Evolutionary conservation across 768 basidiomycete genomes (phyloP), one percentile per base, ranked within the genome.

Genomic region (Phylloporus sp.): DNA sequence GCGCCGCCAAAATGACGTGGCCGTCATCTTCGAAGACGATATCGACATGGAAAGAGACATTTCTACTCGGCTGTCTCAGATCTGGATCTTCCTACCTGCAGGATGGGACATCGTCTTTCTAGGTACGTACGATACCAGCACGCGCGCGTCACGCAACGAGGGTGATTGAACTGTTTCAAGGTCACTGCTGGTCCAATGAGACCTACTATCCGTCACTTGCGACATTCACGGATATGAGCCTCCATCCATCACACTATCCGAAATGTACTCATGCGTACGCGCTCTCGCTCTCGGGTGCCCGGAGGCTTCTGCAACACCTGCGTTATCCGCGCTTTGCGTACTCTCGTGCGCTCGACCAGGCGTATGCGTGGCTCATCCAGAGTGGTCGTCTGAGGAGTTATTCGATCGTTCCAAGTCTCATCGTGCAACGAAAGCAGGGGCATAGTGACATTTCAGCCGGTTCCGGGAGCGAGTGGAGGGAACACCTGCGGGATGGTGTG

Each of bases 121-220:
- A 56, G 87, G 86, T 83, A 56, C 39, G 76, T 59, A 43, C 29
- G 20, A 15, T 26, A 2, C 36, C 7, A 12, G 5, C 16, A 20
- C 4, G 15, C 10, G 6, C 6, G 4, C 26, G n/a, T 42, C 24
- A 22, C 20, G 13, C 29, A 22, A 38, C 29, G 13, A 16, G 32
- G 32, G 50, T 47, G n/a, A n/a, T n/a, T n/a, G 27, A 34, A 36
- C 18, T 12, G 6, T 40, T 18, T 44, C 48, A 55, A 89, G 88
- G 88, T 7, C 85, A 90, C 57, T 90, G 87, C 60, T 89, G 88
- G 88, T 88, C 86, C 20, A 72, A 88, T 53, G 87, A 91, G 66
- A 68, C 78, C 2, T 64, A 62, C 50, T 67, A 78, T 32, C 72
- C 78, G 4, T 66, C 80, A 5, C 52, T 76, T 18, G 55, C 64